Conservation (phyloP, 2,329 filamentous ascomycete genomes). For the Bipolaris cookei region DNA sequence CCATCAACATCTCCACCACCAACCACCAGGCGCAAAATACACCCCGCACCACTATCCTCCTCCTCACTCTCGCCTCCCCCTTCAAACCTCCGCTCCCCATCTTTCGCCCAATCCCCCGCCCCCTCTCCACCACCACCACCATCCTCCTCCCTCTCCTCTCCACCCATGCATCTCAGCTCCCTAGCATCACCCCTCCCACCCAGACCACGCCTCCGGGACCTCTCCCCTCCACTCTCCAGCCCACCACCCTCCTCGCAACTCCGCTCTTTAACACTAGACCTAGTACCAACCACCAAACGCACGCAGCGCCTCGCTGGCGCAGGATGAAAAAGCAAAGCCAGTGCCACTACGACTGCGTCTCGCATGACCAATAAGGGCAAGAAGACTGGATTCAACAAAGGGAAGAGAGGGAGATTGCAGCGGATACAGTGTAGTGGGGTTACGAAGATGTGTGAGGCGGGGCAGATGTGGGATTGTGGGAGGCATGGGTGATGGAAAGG, state of each 20-base stretch:
- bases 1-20: background rate
- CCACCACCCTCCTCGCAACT: background rate
- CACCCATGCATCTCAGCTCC: background rate
- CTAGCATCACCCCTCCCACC: too few species aligned
- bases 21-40: background rate
- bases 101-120: background rate
- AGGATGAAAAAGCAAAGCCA: too few species aligned
- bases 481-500: background rate
- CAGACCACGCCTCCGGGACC: too few species aligned
- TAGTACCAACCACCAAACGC: background rate
- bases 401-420: background rate
- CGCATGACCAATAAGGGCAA: background rate
- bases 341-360: too few species aligned
- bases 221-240: background rate
- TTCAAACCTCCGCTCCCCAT: background rate
- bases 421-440: background rate
- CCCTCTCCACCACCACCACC: background rate
- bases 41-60: background rate
- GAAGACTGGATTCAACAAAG: background rate
- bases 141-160: background rate
- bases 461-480: slow-evolving; percentile 6
- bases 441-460: background rate
- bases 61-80: background rate
- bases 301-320: background rate
- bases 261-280: too few species aligned